These are phyloP conservation scores for Talaromyces atroroseus DNA, from an alignment of 2,329 filamentous ascomycete species.

Conservation along the genomic window DNA sequence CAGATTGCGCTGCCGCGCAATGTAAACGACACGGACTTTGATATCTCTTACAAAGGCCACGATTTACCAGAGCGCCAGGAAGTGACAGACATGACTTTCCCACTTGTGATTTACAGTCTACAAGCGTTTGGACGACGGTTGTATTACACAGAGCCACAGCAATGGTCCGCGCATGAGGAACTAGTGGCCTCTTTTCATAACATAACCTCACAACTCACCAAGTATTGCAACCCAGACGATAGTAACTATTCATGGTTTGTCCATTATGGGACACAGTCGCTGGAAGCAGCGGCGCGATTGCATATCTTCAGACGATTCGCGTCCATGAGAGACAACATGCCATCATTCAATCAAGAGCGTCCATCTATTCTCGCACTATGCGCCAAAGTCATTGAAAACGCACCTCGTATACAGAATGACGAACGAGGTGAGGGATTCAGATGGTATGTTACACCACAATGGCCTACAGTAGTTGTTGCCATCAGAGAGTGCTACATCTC, in stretches of 20 bases:
- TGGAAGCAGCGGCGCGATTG: conserved; percentile 19
- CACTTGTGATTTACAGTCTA: conserved; percentile 23
- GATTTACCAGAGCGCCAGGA: conserved; percentile 16
- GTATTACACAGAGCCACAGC: conserved; percentile 12
- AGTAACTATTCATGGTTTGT: conserved; percentile 26
- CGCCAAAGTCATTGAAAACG: conserved; percentile 21
- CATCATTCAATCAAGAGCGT: neutral
- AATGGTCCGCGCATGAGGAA: neutral
- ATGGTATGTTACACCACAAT: conserved; percentile 24
- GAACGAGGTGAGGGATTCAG: conserved; percentile 26
- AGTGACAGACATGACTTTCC: conserved; percentile 26
- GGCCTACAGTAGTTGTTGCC: conserved; percentile 24
- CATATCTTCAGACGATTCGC: conserved; percentile 4
- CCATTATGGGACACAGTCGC: conserved; percentile 22
- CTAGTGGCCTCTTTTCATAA: conserved; percentile 16
- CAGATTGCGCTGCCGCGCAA: conserved; percentile 15
- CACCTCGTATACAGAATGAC: conserved; percentile 22
- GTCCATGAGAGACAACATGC: neutral
- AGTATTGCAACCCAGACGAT: conserved; percentile 26
- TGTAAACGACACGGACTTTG: conserved; percentile 25
- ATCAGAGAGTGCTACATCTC: conserved; percentile 26
- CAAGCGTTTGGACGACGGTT: conserved; percentile 19
- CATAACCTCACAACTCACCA: conserved; percentile 16
- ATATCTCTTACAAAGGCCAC: conserved; percentile 10
- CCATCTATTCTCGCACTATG: conserved; percentile 15